Evolutionary conservation across 2,329 filamentous ascomycete species (phyloP), one percentile per base, ranked within the genome.

Genomic region (Venturia aucupariae): DNA sequence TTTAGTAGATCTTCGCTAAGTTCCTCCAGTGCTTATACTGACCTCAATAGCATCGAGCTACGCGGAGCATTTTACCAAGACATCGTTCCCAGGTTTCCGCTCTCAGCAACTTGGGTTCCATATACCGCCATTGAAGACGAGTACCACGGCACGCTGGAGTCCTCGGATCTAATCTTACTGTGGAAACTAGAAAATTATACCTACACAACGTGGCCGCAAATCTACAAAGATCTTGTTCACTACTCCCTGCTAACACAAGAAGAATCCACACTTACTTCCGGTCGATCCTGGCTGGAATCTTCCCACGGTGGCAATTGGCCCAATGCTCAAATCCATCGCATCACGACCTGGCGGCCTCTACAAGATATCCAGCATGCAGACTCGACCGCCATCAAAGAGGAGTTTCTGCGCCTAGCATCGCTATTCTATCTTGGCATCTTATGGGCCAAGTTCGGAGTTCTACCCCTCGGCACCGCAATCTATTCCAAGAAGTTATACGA

Each of bases 161-260:
- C 59, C 3, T 39, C 59, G 11, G 35, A 13, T 17, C 15, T 60
- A 81, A 79, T 82, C 82, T 84, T 81, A 82, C 83, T 76, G 78
- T 79, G 74, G 80, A 81, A 72, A 70, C 69, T 69, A 72, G 72
- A 71, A 79, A 77, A 72, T 85, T 79, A 76, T 80, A 83, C 74
- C 74, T 78, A 67, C 83, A 76, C 80, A 84, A 86, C 82, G 82
- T 83, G 15, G 67, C 69, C n/a, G 15, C 15, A 41, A 2, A 60
- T 44, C 11, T 60, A 41, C 59, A 27, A 41, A 41, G 59, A 60
- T 27, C 59, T 60, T 27, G 41, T 41, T 10, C 41, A 60, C n/a
- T 60, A 27, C 38, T 60, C 59, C n/a, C 38, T 41, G 3, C n/a
- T 60, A 15, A 60, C 59, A 41, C 59, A 60, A 42, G 32, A 41